Evolutionary conservation across 495 filamentous ascomycete genomes (phyloP).

Genomic region (Oidiodendron maius): DNA sequence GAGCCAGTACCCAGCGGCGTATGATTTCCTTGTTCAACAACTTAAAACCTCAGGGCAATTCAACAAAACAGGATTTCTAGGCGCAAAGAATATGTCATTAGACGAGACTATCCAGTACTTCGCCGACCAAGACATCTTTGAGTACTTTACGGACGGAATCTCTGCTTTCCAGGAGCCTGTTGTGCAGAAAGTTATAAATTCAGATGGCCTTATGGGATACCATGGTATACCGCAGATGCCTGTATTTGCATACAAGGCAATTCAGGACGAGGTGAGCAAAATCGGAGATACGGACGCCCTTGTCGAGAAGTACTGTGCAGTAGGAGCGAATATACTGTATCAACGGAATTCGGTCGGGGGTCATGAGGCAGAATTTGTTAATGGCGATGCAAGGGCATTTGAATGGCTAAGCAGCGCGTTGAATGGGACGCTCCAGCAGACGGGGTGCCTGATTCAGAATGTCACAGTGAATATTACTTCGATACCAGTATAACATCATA

Average conservation of each 20-base stretch:
- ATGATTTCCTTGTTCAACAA: background rate
- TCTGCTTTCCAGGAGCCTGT: constrained; percentile 22
- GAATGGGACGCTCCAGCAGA: constrained; percentile 11
- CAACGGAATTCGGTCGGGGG: constrained; percentile 29
- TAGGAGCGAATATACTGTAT: constrained; percentile 32
- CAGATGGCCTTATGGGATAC: constrained; percentile 33
- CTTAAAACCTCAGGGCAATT: constrained; percentile 15
- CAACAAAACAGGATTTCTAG: constrained; percentile 27
- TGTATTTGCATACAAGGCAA: constrained; percentile 45
- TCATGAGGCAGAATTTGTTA: constrained; percentile 21
- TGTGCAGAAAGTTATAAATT: constrained; percentile 21
- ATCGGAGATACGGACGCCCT: constrained; percentile 38
- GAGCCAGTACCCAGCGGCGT: constrained; percentile 5
- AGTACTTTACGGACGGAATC: constrained; percentile 34
- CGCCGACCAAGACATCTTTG: constrained; percentile 29
- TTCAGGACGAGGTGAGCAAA: constrained; percentile 37
- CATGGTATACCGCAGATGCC: constrained; percentile 39
- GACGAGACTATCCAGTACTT: constrained; percentile 23
- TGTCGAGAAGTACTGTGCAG: constrained; percentile 31
- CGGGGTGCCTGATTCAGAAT: constrained; percentile 16
- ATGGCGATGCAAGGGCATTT: constrained; percentile 20
- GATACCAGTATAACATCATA: background rate
- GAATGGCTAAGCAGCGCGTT: constrained; percentile 21
- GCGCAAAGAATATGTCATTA: constrained; percentile 21
- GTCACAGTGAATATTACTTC: constrained; percentile 12